Evolutionary conservation across 108 stramenopile species (phyloP), one percentile per base, ranked within the genome.

Genomic region (Phaeodactylum tricornutum): DNA sequence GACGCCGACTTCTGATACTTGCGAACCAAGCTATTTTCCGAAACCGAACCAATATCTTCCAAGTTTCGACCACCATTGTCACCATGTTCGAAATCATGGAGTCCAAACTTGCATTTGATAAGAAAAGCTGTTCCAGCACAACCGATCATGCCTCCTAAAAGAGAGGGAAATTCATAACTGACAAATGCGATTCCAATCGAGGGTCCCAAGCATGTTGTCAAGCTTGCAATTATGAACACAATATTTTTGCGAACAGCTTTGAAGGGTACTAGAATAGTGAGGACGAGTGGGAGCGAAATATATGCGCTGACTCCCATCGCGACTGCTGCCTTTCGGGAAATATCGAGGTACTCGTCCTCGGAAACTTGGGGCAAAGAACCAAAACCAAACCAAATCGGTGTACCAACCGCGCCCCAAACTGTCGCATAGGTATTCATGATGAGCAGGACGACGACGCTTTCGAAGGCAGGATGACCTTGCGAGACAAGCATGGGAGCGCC

Each of bases 301-400:
- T 63, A 67, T 31, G 74, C 67, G 9, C 52, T 50, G 38, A 73
- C 44, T 11, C 54, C 50, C 29, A 80, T 39, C 5, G 55, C 45
- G 3, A 73, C 50, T 3, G 55, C 67, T 17, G 74, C 60, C 35
- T 67, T 66, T 53, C 54, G 63, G 1, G 64, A 62, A 29, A 80
- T 63, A 32, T 62, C 56, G 4, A 57, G 6, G 22, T 64, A 67
- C 8, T 60, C 64, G 27, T 73, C 68, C 29, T 72, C 74, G 12
- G 60, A 31, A 14, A 64, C 40, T 12, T 48, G 62, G 30, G 64
- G 16, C 29, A 61, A 52, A 42, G 52, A 57, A 16, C 59, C 70
- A 47, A 66, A 65, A 22, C 69, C 69, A 50, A 75, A 80, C 79
- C 79, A 80, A 29, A 75, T 70, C 12, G 79, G 79, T 17, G 79